A percentile compares a stretch with the other conserved stretches of the same genome.
Conservation (phyloP, 805 yeast species). For the Yarrowia yakushimensis region DNA sequence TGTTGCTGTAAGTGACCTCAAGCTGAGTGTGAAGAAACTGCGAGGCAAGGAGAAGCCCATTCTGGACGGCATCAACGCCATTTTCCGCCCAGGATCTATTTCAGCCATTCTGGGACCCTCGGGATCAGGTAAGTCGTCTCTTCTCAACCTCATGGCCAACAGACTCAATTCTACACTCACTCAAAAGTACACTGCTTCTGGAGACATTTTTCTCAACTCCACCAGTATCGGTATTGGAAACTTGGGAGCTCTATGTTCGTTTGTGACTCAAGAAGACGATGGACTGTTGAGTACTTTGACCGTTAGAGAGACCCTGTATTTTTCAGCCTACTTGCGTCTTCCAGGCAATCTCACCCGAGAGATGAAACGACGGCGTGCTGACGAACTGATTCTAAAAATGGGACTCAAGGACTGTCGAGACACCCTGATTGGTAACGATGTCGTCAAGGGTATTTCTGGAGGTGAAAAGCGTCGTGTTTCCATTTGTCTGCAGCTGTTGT, state of each 20-base stretch:
- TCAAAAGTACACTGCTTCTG: conserved; percentile 40
- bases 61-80: conserved; percentile 48
- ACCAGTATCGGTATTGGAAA: neutral
- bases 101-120: conserved; percentile 81
- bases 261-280: conserved; percentile 79
- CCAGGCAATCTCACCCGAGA: conserved; percentile 43
- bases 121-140: conserved; percentile 72
- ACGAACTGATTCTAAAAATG: conserved; percentile 57
- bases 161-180: conserved; percentile 45
- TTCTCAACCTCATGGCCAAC: conserved; percentile 60
- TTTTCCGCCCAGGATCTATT: conserved; percentile 52
- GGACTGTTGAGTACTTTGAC: conserved; percentile 67
- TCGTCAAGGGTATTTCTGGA: conserved; percentile 64
- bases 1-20: neutral
- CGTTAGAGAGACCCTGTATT: conserved; percentile 69
- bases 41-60: conserved; percentile 38
- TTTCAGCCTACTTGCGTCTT: conserved; percentile 66
- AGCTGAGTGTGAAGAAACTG: conserved; percentile 30
- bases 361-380: conserved; percentile 49
- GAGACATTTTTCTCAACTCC: conserved; percentile 47
- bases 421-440: conserved; percentile 60
- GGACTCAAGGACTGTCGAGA: conserved; percentile 77
- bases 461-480: conserved; percentile 83
- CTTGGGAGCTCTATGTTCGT: conserved; percentile 50
- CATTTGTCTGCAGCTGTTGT: conserved; percentile 72